Percentiles rank a stretch among this genome's conserved stretches.
Conservation (phyloP, 2,329 filamentous ascomycete genomes). For the Fusarium phyllophilum region DNA sequence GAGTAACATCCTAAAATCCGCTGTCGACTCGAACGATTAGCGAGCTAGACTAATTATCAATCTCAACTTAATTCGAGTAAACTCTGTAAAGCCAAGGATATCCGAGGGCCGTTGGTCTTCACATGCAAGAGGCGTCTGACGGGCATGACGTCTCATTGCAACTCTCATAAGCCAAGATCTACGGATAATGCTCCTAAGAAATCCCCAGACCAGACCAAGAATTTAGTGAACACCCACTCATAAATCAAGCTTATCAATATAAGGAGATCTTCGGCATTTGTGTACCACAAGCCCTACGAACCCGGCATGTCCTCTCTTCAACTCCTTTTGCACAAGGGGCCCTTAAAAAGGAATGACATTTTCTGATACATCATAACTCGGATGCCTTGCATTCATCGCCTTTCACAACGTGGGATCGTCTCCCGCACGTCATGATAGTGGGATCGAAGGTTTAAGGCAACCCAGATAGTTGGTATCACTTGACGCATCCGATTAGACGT, state of each 20-base stretch:
- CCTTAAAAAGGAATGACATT: background rate
- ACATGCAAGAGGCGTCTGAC: constrained; percentile 19
- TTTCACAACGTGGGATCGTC: constrained; percentile 21
- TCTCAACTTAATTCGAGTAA: background rate
- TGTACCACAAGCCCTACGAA: background rate
- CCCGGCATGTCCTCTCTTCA: background rate
- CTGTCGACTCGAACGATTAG: background rate
- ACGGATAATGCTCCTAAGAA: background rate
- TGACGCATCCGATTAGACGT: constrained; percentile 15
- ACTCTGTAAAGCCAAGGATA: background rate
- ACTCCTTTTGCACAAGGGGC: constrained; percentile 1
- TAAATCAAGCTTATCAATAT: constrained; percentile 7
- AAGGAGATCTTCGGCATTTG: background rate
- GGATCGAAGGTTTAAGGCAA: constrained; percentile 25
- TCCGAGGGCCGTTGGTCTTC: background rate
- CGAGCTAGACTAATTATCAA: background rate
- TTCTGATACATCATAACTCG: constrained; percentile 34
- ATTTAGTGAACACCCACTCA: background rate
- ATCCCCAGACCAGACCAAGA: constrained; percentile 2
- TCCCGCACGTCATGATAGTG: constrained; percentile 21
- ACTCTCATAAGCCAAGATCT: background rate
- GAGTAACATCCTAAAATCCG: background rate
- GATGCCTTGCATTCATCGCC: constrained; percentile 11
- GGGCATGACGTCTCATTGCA: constrained; percentile 2
- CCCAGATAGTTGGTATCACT: constrained; percentile 30